Base-by-base conservation (phyloP, 108 stramenopile genomes). In the Skeletonema grethae region DNA sequence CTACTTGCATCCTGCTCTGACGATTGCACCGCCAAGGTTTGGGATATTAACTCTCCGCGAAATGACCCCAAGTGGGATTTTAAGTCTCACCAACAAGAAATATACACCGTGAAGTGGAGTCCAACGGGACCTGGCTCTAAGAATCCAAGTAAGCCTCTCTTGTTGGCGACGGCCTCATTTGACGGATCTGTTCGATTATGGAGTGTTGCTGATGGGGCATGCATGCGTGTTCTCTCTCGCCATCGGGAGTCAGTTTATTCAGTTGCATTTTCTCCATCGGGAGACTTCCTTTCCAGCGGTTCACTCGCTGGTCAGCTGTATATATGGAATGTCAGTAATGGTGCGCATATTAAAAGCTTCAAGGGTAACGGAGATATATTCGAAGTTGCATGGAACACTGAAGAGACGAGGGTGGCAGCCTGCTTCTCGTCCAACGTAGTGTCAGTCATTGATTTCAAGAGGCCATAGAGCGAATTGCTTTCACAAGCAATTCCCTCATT, bases 91-190 rank as follows among this genome's bases (percentile, higher is more conserved):
- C 85, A 84, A 63, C 94, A 96, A 83, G 98, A 98, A 65, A 97
- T 98, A 58, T 97, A 97, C 85, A 97, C 97, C 38, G 89, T 97
- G 46, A 95, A 96, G 77, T 98, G 98, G 98, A 91, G 93, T 72
- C 96, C 98, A 10, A 96, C 95, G n/a, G 95, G 94, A 24, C 91
- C 89, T 7, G 95, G 95, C n/a, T 92, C 91, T 11, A 80, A 67
- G 48, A 93, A 97, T 82, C 95, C 96, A 12, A 73, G 66, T n/a
- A 97, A 94, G 65, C 85, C 85, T 58, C 76, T 89, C 28, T 72
- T 95, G 75, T 83, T 98, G 6, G 96, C 96, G 3, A 96, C 96
- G 35, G 98, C 98, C 24, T 97, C 96, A 10, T 97, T 98, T 69
- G 98, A 98, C 73, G 95, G 92, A 25, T 93, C 95, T 29, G 98